A percentile compares a stretch with the other conserved stretches of the same genome.
phyloP scores from a whole-genome alignment of 208 protist species.

The Vickermania spadyakhi region DNA sequence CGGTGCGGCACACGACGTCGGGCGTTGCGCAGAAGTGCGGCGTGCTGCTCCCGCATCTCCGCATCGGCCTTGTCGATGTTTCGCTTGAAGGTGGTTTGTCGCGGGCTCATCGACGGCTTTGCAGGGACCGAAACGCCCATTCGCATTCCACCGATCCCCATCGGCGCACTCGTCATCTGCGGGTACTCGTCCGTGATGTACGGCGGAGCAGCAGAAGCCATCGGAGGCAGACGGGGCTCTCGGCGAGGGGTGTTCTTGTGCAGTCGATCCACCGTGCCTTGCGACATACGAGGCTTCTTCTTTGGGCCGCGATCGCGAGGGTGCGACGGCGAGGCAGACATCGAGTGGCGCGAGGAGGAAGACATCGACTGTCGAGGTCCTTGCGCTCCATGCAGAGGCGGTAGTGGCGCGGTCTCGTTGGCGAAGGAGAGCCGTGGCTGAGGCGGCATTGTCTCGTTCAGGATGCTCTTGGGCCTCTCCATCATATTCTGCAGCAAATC shows the following conservation, averaged over 20 bases:
- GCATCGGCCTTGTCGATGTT: not conserved
- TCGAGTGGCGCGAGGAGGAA: too few species aligned
- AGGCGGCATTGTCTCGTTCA: too few species aligned
- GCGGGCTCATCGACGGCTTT: not conserved
- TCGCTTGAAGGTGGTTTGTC: too few species aligned
- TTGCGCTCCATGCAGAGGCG: too few species aligned
- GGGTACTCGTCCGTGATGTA: not conserved
- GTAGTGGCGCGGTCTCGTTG: not conserved
- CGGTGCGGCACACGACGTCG: too few species aligned
- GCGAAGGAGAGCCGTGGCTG: too few species aligned
- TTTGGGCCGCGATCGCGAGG: not conserved
- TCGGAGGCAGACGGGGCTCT: not conserved
- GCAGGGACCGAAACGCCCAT: not conserved
- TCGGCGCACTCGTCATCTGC: not conserved
- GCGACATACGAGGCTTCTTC: not conserved
- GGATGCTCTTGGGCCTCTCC: not conserved
- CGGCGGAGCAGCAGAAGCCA: not conserved
- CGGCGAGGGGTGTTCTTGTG: not conserved
- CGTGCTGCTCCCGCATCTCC: not conserved
- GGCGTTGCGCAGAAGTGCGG: not conserved
- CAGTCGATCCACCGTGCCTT: not conserved
- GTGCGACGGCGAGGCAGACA: not conserved
- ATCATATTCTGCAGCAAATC: not conserved
- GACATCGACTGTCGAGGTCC: too few species aligned
- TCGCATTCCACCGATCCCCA: not conserved